Conservation (phyloP, 352 stramenopile species). For the Phytophthora nicotianae region DNA sequence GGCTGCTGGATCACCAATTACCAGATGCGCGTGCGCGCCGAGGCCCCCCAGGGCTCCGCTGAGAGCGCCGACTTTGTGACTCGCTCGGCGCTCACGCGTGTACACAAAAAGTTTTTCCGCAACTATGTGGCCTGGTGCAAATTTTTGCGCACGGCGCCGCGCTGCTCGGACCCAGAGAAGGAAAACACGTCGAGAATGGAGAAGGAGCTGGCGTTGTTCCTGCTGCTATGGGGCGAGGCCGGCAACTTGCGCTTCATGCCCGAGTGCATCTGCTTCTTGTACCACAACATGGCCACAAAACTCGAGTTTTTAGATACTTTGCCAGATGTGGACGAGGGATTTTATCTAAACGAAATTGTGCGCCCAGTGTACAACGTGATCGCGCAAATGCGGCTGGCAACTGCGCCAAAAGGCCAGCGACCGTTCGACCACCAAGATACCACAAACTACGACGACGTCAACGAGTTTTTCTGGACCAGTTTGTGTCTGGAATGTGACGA, state of each 20-base stretch:
- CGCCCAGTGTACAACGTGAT: conserved; percentile 82
- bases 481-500: conserved; percentile 76
- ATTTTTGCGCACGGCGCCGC: conserved; percentile 89
- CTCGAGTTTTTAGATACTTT: conserved; percentile 64
- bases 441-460: conserved; percentile 90
- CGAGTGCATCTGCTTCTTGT: conserved; percentile 90
- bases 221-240: conserved; percentile 85
- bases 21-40: conserved; percentile 65
- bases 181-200: conserved; percentile 53
- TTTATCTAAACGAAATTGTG: conserved; percentile 72
- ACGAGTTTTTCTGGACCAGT: conserved; percentile 88
- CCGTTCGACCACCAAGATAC: conserved; percentile 81
- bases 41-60: conserved; percentile 36
- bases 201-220: conserved; percentile 78
- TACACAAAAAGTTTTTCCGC: conserved; percentile 88
- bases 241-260: conserved; percentile 90
- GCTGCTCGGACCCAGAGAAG: conserved; percentile 61
- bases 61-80: conserved; percentile 51
- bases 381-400: conserved; percentile 70
- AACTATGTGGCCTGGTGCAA: conserved; percentile 96
- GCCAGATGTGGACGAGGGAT: conserved; percentile 52
- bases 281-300: conserved; percentile 77
- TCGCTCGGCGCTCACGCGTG: conserved; percentile 53
- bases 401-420: conserved; percentile 42
- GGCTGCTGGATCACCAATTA: conserved; percentile 88